Evolutionary conservation across 2,329 filamentous ascomycete genomes (phyloP).

Genomic region (Fusarium keratoplasticum): DNA sequence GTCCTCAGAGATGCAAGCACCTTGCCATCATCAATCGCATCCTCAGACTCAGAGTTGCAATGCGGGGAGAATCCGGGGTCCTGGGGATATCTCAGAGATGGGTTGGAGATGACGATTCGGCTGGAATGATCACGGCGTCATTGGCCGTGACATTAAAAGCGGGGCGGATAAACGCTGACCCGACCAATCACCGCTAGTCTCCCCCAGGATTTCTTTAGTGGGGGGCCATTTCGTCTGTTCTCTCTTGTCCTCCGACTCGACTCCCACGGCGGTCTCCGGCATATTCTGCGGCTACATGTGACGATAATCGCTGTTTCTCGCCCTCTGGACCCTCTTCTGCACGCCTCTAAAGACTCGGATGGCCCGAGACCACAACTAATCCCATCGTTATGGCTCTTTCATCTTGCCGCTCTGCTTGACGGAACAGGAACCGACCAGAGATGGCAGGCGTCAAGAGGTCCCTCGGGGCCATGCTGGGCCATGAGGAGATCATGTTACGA

Average conservation of each 20-base stretch:
- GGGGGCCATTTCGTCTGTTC: constrained; percentile 22
- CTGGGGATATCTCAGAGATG: constrained; percentile 36
- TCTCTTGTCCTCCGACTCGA: not conserved
- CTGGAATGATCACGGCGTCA: constrained; percentile 28
- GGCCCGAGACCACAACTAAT: not conserved
- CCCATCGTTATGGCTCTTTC: constrained; percentile 28
- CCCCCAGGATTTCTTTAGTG: constrained; percentile 24
- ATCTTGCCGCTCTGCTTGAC: constrained; percentile 35
- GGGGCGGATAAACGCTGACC: constrained; percentile 43
- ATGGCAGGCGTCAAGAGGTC: constrained; percentile 57
- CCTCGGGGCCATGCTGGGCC: constrained; percentile 49
- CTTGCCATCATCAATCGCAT: constrained; percentile 30
- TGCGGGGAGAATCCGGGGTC: constrained; percentile 46
- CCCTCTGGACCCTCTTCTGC: not conserved
- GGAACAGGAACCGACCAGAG: constrained; percentile 26
- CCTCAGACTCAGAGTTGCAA: constrained; percentile 23
- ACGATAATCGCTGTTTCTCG: constrained; percentile 4
- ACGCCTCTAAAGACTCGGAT: not conserved
- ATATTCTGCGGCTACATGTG: not conserved
- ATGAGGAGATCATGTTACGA: constrained; percentile 40
- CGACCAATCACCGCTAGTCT: constrained; percentile 30
- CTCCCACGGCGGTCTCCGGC: constrained; percentile 14
- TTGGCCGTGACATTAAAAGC: constrained; percentile 14
- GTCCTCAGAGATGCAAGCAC: constrained; percentile 20
- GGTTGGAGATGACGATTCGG: constrained; percentile 23